Percentiles rank a stretch among this genome's conserved stretches.
These are phyloP conservation scores for Cystobasidium onofrii DNA, from an alignment of 768 basidiomycete species.

Conservation along the genomic window DNA sequence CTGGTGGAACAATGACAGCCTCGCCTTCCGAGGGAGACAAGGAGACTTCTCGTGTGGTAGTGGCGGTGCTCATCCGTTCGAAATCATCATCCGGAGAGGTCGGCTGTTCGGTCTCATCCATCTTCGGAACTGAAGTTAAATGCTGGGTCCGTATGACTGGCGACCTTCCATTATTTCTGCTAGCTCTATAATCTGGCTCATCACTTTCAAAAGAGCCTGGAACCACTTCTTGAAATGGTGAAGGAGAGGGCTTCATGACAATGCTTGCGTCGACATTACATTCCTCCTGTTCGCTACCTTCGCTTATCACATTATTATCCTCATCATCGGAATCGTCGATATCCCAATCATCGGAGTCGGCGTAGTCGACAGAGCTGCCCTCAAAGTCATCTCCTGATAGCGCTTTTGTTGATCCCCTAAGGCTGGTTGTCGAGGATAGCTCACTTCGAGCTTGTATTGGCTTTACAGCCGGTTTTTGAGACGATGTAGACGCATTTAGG, in stretches of 20 bases:
- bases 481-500: not conserved
- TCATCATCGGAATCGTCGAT: slow-evolving; percentile 13
- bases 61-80: not conserved
- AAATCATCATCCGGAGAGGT: not conserved
- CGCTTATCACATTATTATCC: not conserved
- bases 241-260: not conserved
- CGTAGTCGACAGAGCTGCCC: not conserved
- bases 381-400: not conserved
- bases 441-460: not conserved
- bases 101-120: no score
- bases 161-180: not conserved
- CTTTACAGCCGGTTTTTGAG: not conserved
- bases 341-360: slow-evolving; percentile 11
- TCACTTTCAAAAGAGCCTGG: not conserved
- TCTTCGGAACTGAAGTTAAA: no score
- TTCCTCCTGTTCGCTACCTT: not conserved
- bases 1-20: not conserved
- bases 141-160: not conserved
- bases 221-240: not conserved
- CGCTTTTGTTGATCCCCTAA: not conserved
- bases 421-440: not conserved
- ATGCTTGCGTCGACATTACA: not conserved
- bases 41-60: not conserved
- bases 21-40: not conserved
- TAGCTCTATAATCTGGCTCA: not conserved